phyloP scores from a whole-genome alignment of 331 rosid genomes.

The Cucumis variabilis region DNA sequence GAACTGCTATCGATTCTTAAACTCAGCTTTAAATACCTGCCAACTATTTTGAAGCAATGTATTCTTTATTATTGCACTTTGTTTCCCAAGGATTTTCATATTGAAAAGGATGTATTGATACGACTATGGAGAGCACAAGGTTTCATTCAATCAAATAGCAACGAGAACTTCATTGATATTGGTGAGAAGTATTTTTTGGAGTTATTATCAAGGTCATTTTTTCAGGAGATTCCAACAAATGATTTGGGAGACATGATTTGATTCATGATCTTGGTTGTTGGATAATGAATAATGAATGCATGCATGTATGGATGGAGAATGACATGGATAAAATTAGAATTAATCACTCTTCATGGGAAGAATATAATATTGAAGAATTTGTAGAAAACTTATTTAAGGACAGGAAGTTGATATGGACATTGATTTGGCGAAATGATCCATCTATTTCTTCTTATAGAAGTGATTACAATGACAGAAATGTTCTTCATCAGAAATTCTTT shows the following conservation, averaged over 20 bases:
- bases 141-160: neutral
- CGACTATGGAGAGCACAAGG: conserved; percentile 36
- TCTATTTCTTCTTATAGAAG: too few relatives aligned
- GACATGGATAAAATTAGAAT: too few relatives aligned
- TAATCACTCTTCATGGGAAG: too few relatives aligned
- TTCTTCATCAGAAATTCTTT: too few relatives aligned
- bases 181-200: conserved; percentile 25
- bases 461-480: too few relatives aligned
- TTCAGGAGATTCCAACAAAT: neutral
- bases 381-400: too few relatives aligned
- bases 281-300: neutral
- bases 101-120: neutral
- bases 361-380: too few relatives aligned
- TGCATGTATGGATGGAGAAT: too few relatives aligned
- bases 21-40: too few relatives aligned
- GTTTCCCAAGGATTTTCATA: neutral
- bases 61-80: neutral
- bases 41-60: conserved; percentile 25
- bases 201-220: conserved; percentile 31
- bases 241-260: neutral
- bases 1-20: neutral
- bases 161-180: neutral
- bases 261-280: conserved; percentile 16
- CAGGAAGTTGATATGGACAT: too few relatives aligned
- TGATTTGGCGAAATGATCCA: too few relatives aligned